These are phyloP conservation scores for Cryphonectria parasitica DNA, from an alignment of 2,329 filamentous ascomycete species.

Conservation along the genomic window DNA sequence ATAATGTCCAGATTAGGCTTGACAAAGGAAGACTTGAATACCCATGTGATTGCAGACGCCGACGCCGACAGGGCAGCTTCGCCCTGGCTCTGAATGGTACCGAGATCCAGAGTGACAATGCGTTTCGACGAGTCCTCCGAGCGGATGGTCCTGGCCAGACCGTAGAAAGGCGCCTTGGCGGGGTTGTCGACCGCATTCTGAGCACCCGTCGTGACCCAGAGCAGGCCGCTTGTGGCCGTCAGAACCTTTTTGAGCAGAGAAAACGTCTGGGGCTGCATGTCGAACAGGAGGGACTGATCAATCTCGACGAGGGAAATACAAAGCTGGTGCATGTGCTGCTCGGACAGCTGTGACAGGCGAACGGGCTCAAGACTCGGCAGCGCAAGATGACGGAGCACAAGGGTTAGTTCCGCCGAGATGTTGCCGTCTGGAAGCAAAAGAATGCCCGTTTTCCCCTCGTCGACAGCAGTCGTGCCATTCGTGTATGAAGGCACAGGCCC, in stretches of 20 bases:
- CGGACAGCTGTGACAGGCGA: slow-evolving; percentile 42
- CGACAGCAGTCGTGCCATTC: slow-evolving; percentile 32
- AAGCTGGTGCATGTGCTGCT: slow-evolving; percentile 35
- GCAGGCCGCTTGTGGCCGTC: slow-evolving; percentile 41
- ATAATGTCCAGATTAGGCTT: slow-evolving; percentile 25
- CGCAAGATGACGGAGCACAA: slow-evolving; percentile 25
- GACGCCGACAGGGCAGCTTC: not conserved
- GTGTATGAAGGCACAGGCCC: slow-evolving; percentile 35
- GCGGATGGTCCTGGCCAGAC: slow-evolving; percentile 51
- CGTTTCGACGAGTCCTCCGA: slow-evolving; percentile 52
- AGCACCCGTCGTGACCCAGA: slow-evolving; percentile 54
- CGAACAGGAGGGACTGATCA: slow-evolving; percentile 41
- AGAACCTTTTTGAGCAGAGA: slow-evolving; percentile 46
- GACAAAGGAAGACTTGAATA: slow-evolving; percentile 36
- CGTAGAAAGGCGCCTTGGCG: slow-evolving; percentile 46
- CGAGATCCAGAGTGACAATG: slow-evolving; percentile 50
- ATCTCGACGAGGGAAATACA: slow-evolving; percentile 55
- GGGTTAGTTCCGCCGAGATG: not conserved
- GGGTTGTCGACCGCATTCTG: slow-evolving; percentile 43
- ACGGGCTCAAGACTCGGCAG: slow-evolving; percentile 37
- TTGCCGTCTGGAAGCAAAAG: slow-evolving; percentile 33
- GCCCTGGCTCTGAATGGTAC: not conserved
- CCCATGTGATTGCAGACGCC: not conserved
- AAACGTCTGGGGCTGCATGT: slow-evolving; percentile 46
- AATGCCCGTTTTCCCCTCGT: slow-evolving; percentile 37